phyloP scores from a whole-genome alignment of 805 yeast genomes.

The Nakazawaea holstii region DNA sequence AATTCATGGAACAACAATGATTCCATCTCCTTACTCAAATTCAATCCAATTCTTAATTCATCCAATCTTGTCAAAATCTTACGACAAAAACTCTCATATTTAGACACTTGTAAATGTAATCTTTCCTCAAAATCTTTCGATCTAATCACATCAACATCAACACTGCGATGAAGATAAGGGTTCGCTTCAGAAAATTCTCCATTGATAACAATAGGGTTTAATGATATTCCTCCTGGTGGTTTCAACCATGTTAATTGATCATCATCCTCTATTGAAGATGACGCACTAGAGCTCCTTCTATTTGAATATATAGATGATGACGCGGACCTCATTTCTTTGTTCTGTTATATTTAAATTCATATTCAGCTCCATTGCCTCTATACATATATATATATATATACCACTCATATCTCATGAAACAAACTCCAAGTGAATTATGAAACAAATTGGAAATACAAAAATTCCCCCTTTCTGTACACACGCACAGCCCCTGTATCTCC shows the following conservation, averaged over 20 bases:
- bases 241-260: background rate
- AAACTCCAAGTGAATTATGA: background rate
- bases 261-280: background rate
- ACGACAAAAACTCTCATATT: constrained; percentile 3
- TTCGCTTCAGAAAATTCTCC: background rate
- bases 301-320: background rate
- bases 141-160: background rate
- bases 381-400: no score
- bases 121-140: background rate
- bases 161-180: background rate
- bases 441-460: background rate
- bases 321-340: background rate
- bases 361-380: background rate
- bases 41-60: background rate
- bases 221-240: background rate
- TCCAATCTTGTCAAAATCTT: background rate
- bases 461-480: background rate
- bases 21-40: background rate
- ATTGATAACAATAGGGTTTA: background rate
- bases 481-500: background rate
- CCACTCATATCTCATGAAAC: background rate
- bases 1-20: background rate
- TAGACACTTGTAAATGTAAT: background rate
- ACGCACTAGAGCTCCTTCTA: background rate
- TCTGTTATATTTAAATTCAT: background rate